Evolutionary conservation across 306 rosid genomes (phyloP), one percentile per base, ranked within the genome.

Genomic region (Cicer chorassanicum): DNA sequence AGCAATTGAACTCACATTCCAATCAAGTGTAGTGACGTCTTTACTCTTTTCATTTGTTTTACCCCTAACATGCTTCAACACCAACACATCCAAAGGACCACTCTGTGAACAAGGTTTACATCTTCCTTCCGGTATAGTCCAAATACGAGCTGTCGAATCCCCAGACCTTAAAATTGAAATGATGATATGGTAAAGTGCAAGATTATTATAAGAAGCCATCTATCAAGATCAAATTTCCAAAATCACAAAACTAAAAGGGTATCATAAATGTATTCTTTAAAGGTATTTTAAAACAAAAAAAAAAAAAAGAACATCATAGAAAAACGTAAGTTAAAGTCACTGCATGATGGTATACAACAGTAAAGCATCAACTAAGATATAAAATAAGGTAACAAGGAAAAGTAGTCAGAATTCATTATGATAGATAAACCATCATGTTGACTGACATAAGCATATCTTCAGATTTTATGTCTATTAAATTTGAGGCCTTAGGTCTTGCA

Each of bases 81-180:
- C 98, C 76, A 91, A 74, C 51, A 85, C 96, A 60, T 82, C 64
- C 76, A 59, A 67, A 71, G 89, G 82, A 59, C 84, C 85, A 79
- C 68, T 87, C 73, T 86, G 88, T 7, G 82, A 65, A 62, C 83
- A 82, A 75, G 90, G 80, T 72, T 86, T 88, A 66, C 78, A 66
- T 83, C 87, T 86, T 40, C 91, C 92, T 77, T 91, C 97, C 1
- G 86, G 80, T 72, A 93, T 86, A 42, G 86, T 77, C 98, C 98
- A 91, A 76, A 93, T 91, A 49, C 98, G 98, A 84, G 98, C 98
- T 11, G 98, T 93, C 1, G 98, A 91, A 79, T 93, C 98, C 75
- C 96, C 96, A 54, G 98, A 93, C 82, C 98, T 93, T 62, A 60
- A 74, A 53, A 8, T 67, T 59, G 29, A 61, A 65, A 48, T 73